Conservation (phyloP, 2,329 filamentous ascomycete genomes). For the Delphinella strobiligena region DNA sequence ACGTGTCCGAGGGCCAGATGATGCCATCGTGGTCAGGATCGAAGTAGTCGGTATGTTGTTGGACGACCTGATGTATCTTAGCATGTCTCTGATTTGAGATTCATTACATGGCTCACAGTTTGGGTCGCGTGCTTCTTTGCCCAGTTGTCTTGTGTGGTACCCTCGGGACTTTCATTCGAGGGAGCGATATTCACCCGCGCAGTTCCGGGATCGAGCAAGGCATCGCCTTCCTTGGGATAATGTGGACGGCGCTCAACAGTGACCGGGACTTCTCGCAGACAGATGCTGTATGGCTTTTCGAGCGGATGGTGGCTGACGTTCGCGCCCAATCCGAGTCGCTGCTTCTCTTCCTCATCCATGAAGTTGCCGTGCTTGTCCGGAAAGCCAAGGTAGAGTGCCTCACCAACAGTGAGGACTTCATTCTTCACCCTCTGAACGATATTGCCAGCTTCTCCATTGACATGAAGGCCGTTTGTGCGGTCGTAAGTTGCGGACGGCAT, state of each 20-base stretch:
- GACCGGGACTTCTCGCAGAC: slow-evolving; percentile 12
- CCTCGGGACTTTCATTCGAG: slow-evolving; percentile 27
- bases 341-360: background rate
- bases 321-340: background rate
- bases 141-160: slow-evolving; percentile 29
- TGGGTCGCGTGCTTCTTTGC: slow-evolving; percentile 26
- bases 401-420: background rate
- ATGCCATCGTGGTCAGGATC: slow-evolving; percentile 40
- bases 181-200: slow-evolving; percentile 31
- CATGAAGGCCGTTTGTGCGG: slow-evolving; percentile 4
- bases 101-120: slow-evolving; percentile 13
- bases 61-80: slow-evolving; percentile 26
- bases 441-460: slow-evolving; percentile 1
- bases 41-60: slow-evolving; percentile 43
- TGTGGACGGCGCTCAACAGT: slow-evolving; percentile 16
- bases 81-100: background rate
- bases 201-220: slow-evolving; percentile 22
- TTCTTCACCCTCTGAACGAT: background rate
- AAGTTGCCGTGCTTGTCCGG: background rate
- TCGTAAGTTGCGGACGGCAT: slow-evolving; percentile 2
- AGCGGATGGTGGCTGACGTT: slow-evolving; percentile 3
- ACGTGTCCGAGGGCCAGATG: slow-evolving; percentile 43
- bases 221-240: slow-evolving; percentile 12
- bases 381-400: background rate
- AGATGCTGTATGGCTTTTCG: slow-evolving; percentile 12